These are phyloP conservation scores for Talaromyces sp. DNA, from an alignment of 2,329 filamentous ascomycete species.

Conservation along the genomic window DNA sequence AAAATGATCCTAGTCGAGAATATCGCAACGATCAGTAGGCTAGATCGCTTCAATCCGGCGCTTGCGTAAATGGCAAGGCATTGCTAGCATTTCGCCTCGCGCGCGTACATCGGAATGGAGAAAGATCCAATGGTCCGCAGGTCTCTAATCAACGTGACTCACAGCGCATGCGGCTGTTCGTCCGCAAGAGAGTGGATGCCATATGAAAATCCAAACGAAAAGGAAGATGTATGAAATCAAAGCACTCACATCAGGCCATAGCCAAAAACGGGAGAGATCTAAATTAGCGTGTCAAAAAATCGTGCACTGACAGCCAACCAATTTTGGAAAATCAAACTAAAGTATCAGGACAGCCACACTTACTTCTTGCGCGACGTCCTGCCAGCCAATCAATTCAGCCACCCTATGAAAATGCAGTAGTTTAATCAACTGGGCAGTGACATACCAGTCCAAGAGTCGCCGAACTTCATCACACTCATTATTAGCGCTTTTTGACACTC, in stretches of 20 bases:
- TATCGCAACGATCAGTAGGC: background rate
- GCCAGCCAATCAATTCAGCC: conserved; percentile 36
- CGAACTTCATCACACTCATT: conserved; percentile 30
- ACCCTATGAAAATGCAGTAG: conserved; percentile 23
- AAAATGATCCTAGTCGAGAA: conserved; percentile 46
- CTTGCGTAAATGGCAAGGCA: background rate
- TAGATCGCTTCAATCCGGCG: background rate
- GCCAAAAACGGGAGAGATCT: conserved; percentile 30
- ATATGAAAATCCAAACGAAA: background rate
- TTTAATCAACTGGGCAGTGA: conserved; percentile 18
- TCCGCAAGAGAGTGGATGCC: background rate
- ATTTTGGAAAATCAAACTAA: conserved; percentile 26
- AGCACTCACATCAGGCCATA: conserved; percentile 29
- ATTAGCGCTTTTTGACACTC: background rate
- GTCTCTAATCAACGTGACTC: conserved; percentile 30
- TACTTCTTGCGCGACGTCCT: conserved; percentile 35
- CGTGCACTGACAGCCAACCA: conserved; percentile 33
- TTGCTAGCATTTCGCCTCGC: conserved; percentile 7
- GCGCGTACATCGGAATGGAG: background rate
- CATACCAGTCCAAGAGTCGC: conserved; percentile 54
- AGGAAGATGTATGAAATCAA: conserved; percentile 7
- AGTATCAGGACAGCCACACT: conserved; percentile 22
- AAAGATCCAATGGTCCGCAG: background rate
- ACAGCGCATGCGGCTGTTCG: conserved; percentile 22
- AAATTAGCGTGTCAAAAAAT: conserved; percentile 30